Evolutionary conservation across 164 flowering plant genomes (phyloP), one percentile per base, ranked within the genome.

Genomic region (Amborella trichopoda): DNA sequence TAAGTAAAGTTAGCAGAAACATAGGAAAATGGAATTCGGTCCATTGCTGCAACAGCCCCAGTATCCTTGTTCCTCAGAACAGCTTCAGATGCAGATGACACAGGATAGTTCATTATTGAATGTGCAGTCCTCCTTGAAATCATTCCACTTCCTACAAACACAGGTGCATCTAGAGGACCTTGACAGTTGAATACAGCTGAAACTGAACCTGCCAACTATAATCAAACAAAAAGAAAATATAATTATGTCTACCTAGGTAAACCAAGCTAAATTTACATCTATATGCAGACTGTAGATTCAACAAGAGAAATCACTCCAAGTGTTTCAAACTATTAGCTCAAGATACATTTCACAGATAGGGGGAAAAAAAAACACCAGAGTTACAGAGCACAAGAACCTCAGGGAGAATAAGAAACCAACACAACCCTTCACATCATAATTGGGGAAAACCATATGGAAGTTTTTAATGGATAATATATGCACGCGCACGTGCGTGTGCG

Each of bases 11-110:
- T 87, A 44, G 95, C 95, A 2, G 99, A 91, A 22, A 82, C 48
- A 62, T 84, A 78, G 16, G 99, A 84, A 60, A 91, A 63, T 44
- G 99, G 99, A 50, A 91, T 57, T 18, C 80, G 85, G 39, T 87
- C 99, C 67, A 87, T 67, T 46, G 95, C 99, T 58, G 99, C 99
- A 51, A 87, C 86, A 25, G 99, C 99, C 50, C 99, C 99, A 55
- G 88, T 80, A 55, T 91, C 96, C 62, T 74, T 84, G 62, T 67
- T 80, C 46, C 66, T 77, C 64, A 71, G 26, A 65, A 91, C 52
- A 34, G 88, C 77, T 65, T 91, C 96, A 57, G 63, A 71, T 26
- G 99, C 94, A 56, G 65, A 46, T 4, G 96, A 73, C 48, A 66
- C 47, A 61, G 82, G 73, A 41, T 60, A 49, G 28, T 78, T 78